Conservation (phyloP, 805 yeast species). For the Komagataella populi region DNA sequence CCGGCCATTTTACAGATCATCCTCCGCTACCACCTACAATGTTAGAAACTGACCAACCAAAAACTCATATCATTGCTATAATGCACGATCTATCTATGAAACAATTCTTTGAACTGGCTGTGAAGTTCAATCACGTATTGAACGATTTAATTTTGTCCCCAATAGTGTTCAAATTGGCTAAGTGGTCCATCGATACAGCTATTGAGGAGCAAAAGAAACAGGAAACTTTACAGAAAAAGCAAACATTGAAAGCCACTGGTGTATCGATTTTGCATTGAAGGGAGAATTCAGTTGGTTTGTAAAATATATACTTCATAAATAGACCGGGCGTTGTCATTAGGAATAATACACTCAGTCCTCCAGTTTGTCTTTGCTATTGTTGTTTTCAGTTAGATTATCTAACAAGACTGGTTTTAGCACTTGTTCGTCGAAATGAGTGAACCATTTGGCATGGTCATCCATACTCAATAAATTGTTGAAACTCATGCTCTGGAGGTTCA, state of each 20-base stretch:
- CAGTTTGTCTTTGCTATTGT: not conserved
- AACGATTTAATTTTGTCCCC: slow-evolving; percentile 53
- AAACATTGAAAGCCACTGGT: not conserved
- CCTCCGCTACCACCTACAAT: slow-evolving; percentile 14
- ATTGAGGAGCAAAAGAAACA: slow-evolving; percentile 30
- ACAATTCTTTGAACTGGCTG: slow-evolving; percentile 50
- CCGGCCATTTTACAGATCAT: slow-evolving; percentile 30
- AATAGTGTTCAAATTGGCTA: slow-evolving; percentile 53
- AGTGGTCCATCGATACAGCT: slow-evolving; percentile 59
- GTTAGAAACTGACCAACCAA: slow-evolving; percentile 9
- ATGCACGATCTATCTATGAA: slow-evolving; percentile 53
- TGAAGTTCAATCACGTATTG: slow-evolving; percentile 46
- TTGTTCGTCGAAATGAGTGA: slow-evolving; percentile 84
- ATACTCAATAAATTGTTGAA: slow-evolving; percentile 18
- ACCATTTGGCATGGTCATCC: slow-evolving; percentile 83
- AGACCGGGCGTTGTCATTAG: not conserved
- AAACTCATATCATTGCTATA: slow-evolving; percentile 31
- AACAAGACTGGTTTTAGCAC: slow-evolving; percentile 84
- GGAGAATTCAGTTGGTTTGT: not conserved
- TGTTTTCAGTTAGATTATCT: slow-evolving; percentile 33
- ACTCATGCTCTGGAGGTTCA: slow-evolving; percentile 5
- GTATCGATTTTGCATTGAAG: not conserved
- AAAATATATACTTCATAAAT: not conserved
- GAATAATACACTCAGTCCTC: not conserved
- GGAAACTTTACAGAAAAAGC: slow-evolving; percentile 1